Conservation (phyloP, 2,329 filamentous ascomycete species). For the Sporothrix variecibatus region DNA sequence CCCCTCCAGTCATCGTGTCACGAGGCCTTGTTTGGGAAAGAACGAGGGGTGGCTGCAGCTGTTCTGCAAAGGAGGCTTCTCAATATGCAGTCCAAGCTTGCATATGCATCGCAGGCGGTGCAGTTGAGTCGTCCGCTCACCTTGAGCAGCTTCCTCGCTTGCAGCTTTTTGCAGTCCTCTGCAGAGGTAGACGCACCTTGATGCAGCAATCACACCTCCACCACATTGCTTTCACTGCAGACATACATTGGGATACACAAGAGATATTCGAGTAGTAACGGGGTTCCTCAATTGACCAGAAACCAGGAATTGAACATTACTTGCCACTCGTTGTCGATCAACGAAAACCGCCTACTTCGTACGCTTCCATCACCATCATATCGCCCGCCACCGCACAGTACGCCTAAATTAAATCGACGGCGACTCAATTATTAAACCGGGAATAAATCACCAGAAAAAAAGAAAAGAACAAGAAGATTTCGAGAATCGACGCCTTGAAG, state of each 20-base stretch:
- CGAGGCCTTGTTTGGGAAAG: constrained; percentile 1
- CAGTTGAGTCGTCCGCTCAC: constrained; percentile 10
- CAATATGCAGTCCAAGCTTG: neutral
- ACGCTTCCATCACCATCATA: neutral
- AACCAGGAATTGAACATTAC: neutral
- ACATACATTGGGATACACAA: neutral
- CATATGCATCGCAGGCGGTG: neutral
- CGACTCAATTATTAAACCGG: too few species aligned
- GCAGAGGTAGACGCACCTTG: neutral
- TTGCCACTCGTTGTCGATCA: neutral
- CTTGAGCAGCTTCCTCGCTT: neutral
- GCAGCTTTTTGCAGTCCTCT: constrained; percentile 2
- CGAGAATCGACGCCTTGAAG: neutral
- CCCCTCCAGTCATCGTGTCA: neutral
- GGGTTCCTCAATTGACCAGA: neutral
- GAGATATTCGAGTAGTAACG: neutral
- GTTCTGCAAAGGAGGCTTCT: neutral
- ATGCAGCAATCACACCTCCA: constrained; percentile 10
- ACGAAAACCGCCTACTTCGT: neutral
- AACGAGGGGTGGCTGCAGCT: constrained; percentile 18
- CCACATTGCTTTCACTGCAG: neutral
- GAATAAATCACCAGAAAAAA: neutral
- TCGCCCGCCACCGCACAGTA: neutral
- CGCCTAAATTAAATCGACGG: too few species aligned
- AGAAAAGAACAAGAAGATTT: neutral